phyloP scores from a whole-genome alignment of 2,329 filamentous ascomycete species.

The Proliferodiscus dingleyae region DNA sequence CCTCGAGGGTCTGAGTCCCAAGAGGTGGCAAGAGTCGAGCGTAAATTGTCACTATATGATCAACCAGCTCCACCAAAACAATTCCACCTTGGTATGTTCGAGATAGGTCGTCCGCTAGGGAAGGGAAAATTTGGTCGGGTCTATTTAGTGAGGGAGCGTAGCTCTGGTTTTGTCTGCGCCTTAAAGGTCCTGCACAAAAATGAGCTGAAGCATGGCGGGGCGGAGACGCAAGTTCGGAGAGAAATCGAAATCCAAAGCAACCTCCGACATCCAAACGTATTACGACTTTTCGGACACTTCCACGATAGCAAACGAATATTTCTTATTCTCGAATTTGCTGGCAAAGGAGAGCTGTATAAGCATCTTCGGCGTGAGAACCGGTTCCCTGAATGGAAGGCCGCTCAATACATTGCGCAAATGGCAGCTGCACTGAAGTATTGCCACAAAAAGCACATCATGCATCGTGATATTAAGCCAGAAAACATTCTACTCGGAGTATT shows the following conservation, averaged over 20 bases:
- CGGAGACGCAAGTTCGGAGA: slow-evolving; percentile 68
- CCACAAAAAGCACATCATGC: slow-evolving; percentile 96
- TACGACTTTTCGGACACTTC: slow-evolving; percentile 67
- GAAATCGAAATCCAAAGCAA: slow-evolving; percentile 74
- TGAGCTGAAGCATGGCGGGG: slow-evolving; percentile 60
- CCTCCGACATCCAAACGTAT: slow-evolving; percentile 65
- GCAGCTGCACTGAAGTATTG: slow-evolving; percentile 82
- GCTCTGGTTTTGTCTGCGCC: slow-evolving; percentile 65
- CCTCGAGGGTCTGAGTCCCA: slow-evolving; percentile 46
- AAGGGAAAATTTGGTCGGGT: slow-evolving; percentile 73
- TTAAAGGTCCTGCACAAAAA: slow-evolving; percentile 71
- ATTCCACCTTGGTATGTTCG: slow-evolving; percentile 72
- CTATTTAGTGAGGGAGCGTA: slow-evolving; percentile 65
- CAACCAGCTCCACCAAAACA: slow-evolving; percentile 55
- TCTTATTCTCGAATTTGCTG: slow-evolving; percentile 68
- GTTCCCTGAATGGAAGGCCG: slow-evolving; percentile 68
- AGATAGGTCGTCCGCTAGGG: slow-evolving; percentile 67
- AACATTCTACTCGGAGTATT: slow-evolving; percentile 96
- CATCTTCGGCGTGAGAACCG: slow-evolving; percentile 62
- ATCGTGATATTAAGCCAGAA: slow-evolving; percentile 95
- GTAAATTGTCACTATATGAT: slow-evolving; percentile 50
- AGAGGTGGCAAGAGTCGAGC: slow-evolving; percentile 47
- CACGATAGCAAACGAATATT: slow-evolving; percentile 71
- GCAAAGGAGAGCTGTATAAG: slow-evolving; percentile 69
- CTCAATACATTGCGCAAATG: slow-evolving; percentile 72